Evolutionary conservation across 164 flowering plant genomes (phyloP).

Genomic region (Vitis rotundifolia): DNA sequence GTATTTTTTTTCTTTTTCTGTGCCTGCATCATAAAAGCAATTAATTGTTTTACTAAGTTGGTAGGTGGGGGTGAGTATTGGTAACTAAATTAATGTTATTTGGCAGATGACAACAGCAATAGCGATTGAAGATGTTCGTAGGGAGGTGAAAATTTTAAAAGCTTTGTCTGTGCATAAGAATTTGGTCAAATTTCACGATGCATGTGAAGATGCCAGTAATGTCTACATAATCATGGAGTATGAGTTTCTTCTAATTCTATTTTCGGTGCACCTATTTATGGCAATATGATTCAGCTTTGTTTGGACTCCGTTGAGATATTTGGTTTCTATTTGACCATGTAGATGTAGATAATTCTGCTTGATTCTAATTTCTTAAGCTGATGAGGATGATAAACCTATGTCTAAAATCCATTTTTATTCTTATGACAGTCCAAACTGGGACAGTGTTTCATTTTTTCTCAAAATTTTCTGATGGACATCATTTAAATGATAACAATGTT

Average conservation of each 20-base stretch:
- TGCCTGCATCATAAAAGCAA: background rate
- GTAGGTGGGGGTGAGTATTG: background rate
- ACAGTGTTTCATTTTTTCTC: too few species aligned
- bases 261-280: background rate
- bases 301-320: background rate
- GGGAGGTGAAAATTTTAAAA: conserved; percentile 94
- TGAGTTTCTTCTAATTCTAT: conserved; percentile 23
- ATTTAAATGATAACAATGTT: too few species aligned
- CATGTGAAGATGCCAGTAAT: conserved; percentile 85
- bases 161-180: conserved; percentile 84
- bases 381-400: background rate
- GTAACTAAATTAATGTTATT: conserved; percentile 4
- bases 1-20: too few species aligned
- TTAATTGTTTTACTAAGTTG: background rate
- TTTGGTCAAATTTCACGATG: conserved; percentile 82
- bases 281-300: background rate
- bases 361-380: background rate
- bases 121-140: conserved; percentile 94
- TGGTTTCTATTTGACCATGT: background rate
- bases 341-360: too few species aligned
- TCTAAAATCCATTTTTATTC: background rate
- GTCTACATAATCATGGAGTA: conserved; percentile 98
- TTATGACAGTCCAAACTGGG: too few species aligned
- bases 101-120: conserved; percentile 95
- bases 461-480: too few species aligned